Base-by-base conservation (phyloP, 1,284 basidiomycete genomes). In the Austroboletus novae-zelandiae region DNA sequence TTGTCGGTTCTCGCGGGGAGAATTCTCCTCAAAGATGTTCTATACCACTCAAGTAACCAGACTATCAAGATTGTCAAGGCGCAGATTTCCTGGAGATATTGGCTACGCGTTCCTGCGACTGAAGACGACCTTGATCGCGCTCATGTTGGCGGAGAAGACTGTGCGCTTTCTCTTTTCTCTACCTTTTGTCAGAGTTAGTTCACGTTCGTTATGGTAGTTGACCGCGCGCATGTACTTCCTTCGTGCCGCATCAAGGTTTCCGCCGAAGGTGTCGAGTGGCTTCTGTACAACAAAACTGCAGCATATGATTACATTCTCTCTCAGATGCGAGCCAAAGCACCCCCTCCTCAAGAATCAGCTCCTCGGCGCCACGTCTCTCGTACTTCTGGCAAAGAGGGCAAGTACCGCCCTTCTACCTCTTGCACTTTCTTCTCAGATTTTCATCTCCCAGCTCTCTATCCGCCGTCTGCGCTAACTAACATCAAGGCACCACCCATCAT, bases 21-120 rank as follows among this genome's bases (percentile, higher is more conserved):
- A 56, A 84, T 98, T 48, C 77, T 93, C 14, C 78, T 96, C 61
- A 91, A 91, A 70, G 89, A 96, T 64, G 69, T 95, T 23, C 76
- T 81, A 29, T 97, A 96, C 65, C 84, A 95, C 67, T 94, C 91
- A 1, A 89, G 90, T 62, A 96, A 94, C 68, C 87, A 95, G 67
- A 91, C 89, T 9, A 76, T 94, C 42, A 83, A 83, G 53, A 79
- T 92, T 44, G 80, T 92, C 46, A 91, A 91, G 67, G 88, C 85
- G 2, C 84, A 92, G 63, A 68, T 97, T 45, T 87, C 87, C 57
- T 97, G 94, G 91, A 77, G 91, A 54, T 97, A 94, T 68, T 98
- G 94, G 94, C 80, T 92, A 48, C 83, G 91, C 52, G 77, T 65
- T 61, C 90, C 78, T 9, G 81, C 81, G 6, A 77, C 78, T 20